A percentile compares a stretch with the other conserved stretches of the same genome.
phyloP scores from a whole-genome alignment of 192 early-diverging fungal genomes.

The Linnemannia elongata region DNA sequence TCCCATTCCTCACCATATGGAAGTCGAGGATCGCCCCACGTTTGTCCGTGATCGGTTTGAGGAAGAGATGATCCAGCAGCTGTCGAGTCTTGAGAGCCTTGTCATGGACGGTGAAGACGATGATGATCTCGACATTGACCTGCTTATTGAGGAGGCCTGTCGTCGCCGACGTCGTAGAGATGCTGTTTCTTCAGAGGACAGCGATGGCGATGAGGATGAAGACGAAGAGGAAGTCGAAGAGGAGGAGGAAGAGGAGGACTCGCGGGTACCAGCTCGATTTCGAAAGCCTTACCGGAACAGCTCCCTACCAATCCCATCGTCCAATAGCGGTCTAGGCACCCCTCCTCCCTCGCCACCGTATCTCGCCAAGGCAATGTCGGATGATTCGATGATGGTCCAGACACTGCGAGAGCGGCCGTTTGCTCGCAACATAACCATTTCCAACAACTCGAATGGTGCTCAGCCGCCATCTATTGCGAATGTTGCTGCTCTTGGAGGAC shows the following conservation, averaged over 20 bases:
- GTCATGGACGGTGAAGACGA: conserved; percentile 41
- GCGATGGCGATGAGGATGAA: conserved; percentile 15
- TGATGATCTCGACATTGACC: conserved; percentile 15
- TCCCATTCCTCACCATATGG: conserved; percentile 36
- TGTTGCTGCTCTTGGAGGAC: background rate
- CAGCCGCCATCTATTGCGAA: background rate
- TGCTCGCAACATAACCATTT: background rate
- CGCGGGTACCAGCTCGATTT: conserved; percentile 22
- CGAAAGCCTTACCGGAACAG: background rate
- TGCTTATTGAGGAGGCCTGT: conserved; percentile 2
- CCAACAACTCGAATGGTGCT: background rate
- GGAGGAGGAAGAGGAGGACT: background rate
- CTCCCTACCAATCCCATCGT: background rate
- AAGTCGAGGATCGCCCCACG: conserved; percentile 20
- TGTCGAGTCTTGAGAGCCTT: conserved; percentile 45
- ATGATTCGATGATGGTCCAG: conserved; percentile 11
- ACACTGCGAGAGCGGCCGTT: background rate
- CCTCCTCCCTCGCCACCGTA: conserved; percentile 40
- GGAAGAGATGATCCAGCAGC: conserved; percentile 49
- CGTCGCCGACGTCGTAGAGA: background rate
- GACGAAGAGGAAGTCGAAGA: conserved; percentile 15
- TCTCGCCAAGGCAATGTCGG: background rate
- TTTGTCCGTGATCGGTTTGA: conserved; percentile 50
- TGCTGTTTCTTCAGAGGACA: background rate
- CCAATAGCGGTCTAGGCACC: conserved; percentile 10